Conservation (phyloP, 495 filamentous ascomycete genomes). For the Podospora sp. region DNA sequence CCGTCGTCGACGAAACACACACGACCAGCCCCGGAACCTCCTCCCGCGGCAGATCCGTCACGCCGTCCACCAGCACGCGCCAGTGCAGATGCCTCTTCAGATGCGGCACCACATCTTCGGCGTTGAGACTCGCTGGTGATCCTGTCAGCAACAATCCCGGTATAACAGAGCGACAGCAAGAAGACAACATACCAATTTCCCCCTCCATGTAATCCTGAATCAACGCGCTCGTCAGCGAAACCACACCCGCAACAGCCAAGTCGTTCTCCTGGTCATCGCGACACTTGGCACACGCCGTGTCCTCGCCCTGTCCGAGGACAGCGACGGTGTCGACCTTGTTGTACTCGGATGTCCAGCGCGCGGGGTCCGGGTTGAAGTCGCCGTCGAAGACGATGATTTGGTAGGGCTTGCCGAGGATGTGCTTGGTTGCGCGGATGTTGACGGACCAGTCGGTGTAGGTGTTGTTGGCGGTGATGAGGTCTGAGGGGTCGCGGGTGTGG, state of each 20-base stretch:
- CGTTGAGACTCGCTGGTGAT: not conserved
- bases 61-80: not conserved
- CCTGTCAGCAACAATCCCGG: too few species aligned
- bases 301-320: not conserved
- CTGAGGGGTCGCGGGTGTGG: not conserved
- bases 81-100: constrained; percentile 3
- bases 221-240: not conserved
- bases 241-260: not conserved
- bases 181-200: too few species aligned
- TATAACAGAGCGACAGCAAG: too few species aligned
- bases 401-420: constrained; percentile 9
- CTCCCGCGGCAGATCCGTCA: constrained; percentile 3
- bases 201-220: not conserved
- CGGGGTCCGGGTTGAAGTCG: not conserved
- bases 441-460: constrained; percentile 9
- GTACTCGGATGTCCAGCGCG: not conserved
- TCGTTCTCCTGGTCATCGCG: not conserved
- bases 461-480: not conserved
- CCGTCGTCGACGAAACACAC: constrained; percentile 11
- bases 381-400: not conserved
- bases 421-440: constrained; percentile 7
- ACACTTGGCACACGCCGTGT: constrained; percentile 2
- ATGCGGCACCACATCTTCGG: not conserved
- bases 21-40: constrained; percentile 22
- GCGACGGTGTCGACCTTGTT: not conserved